A percentile compares a stretch with the other conserved stretches of the same genome.
Conservation (phyloP, 2,329 filamentous ascomycete species). For the Penicillium griseofulvum region DNA sequence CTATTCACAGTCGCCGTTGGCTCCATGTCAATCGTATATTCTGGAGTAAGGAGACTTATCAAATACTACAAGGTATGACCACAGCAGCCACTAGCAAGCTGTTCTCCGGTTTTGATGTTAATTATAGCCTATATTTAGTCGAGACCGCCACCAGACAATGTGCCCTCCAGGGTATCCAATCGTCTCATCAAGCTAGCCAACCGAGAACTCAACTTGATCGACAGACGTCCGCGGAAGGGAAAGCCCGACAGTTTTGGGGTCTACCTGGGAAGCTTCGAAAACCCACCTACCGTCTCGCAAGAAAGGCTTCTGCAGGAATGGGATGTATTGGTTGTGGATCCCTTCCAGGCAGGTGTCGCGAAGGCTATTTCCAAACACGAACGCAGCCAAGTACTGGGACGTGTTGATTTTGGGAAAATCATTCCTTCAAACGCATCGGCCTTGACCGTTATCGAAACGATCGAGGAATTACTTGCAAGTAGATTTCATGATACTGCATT, state of each 20-base stretch:
- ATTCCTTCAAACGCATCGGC: conserved; percentile 22
- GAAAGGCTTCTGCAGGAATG: conserved; percentile 40
- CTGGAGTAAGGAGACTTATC: conserved; percentile 20
- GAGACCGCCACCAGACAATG: conserved; percentile 18
- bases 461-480: conserved; percentile 28
- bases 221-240: conserved; percentile 7
- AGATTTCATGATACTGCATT: conserved; percentile 33
- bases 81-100: too few species aligned
- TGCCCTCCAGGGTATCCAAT: conserved; percentile 25
- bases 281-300: conserved; percentile 33
- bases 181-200: conserved; percentile 24
- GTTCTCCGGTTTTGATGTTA: background rate
- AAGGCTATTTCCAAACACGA: conserved; percentile 30
- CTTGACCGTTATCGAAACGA: conserved; percentile 27
- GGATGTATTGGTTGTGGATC: conserved; percentile 48
- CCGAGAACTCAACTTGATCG: conserved; percentile 22
- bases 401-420: conserved; percentile 30
- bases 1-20: conserved; percentile 31
- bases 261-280: conserved; percentile 42
- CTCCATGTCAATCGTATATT: conserved; percentile 30
- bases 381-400: conserved; percentile 29
- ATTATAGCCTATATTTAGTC: conserved; percentile 19
- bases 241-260: conserved; percentile 43
- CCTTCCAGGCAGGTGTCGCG: conserved; percentile 36
- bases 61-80: conserved; percentile 30